Conservation (phyloP, 148 eudicot species). For the Vaccinium corymbosum region DNA sequence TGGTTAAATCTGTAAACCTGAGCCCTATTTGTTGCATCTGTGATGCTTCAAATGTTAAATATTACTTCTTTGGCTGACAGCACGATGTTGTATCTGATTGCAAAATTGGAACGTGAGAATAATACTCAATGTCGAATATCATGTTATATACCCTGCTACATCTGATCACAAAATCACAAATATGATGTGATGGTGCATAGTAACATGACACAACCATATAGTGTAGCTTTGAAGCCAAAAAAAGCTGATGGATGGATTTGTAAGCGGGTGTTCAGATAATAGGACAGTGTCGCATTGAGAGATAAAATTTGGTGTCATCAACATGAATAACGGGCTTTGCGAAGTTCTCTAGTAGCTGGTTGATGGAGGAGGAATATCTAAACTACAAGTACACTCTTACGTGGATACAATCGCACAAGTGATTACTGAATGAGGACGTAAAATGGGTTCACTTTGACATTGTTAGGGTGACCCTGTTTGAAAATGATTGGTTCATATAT, state of each 20-base stretch:
- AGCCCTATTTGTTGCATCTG: background rate
- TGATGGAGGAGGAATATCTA: background rate
- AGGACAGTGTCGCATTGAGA: background rate
- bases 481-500: background rate
- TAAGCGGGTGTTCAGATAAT: background rate
- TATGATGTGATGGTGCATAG: background rate
- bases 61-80: background rate
- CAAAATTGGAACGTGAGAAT: background rate
- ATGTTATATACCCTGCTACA: background rate
- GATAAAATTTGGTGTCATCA: background rate
- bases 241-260: background rate
- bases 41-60: background rate
- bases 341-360: background rate
- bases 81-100: background rate
- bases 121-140: background rate
- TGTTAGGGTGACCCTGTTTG: background rate
- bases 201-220: background rate
- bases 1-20: background rate
- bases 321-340: background rate
- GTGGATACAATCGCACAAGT: background rate
- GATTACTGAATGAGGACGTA: background rate
- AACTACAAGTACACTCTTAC: background rate
- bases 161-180: background rate
- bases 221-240: background rate
- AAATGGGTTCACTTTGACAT: background rate